phyloP scores from a whole-genome alignment of 768 basidiomycete species.

The Kwoniella europaea region DNA sequence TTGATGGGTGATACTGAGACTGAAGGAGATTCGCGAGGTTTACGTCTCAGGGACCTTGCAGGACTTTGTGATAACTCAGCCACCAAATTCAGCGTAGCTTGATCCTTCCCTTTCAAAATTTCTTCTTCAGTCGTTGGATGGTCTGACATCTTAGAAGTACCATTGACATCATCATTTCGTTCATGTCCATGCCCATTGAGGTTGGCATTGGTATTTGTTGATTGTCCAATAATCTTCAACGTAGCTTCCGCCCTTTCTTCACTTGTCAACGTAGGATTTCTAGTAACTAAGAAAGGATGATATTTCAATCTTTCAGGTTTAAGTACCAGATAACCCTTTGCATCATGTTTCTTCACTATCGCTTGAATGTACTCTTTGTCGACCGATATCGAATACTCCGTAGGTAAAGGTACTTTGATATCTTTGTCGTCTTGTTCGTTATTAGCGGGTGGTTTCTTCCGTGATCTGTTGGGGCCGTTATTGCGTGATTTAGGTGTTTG shows the following conservation, averaged over 20 bases:
- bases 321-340: slow-evolving; percentile 73
- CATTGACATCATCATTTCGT: too few relatives aligned
- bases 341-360: slow-evolving; percentile 72
- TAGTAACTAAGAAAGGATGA: slow-evolving; percentile 83
- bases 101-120: slow-evolving; percentile 35
- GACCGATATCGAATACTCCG: slow-evolving; percentile 73
- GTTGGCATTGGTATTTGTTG: neutral
- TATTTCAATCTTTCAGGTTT: slow-evolving; percentile 87
- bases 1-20: slow-evolving; percentile 9
- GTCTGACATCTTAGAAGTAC: neutral
- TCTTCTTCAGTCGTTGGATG: slow-evolving; percentile 2
- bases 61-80: slow-evolving; percentile 35
- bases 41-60: slow-evolving; percentile 29
- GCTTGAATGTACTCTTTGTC: slow-evolving; percentile 69
- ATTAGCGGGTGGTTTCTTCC: neutral
- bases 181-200: too few relatives aligned
- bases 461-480: neutral
- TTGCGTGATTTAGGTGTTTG: slow-evolving; percentile 5
- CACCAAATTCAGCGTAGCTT: slow-evolving; percentile 43
- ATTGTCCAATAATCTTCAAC: slow-evolving; percentile 1
- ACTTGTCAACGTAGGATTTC: slow-evolving; percentile 33
- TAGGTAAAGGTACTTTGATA: slow-evolving; percentile 10
- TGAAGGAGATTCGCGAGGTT: neutral
- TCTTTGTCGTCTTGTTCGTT: slow-evolving; percentile 7
- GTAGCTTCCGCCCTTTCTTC: slow-evolving; percentile 24